Evolutionary conservation across 2,329 filamentous ascomycete genomes (phyloP).

Genomic region (Arthrobotrys pseudoclavata): DNA sequence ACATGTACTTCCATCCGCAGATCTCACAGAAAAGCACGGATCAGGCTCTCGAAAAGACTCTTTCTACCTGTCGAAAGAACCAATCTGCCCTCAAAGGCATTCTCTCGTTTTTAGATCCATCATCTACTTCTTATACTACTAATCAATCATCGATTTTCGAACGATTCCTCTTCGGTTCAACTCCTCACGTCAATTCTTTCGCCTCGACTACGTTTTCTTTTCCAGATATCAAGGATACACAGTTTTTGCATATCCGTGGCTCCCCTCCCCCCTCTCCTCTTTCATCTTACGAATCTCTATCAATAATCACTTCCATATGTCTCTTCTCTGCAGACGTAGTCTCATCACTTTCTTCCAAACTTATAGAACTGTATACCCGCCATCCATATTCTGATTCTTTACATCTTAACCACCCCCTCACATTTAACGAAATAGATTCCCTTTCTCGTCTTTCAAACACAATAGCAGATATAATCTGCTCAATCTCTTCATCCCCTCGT

Average conservation of each 20-base stretch:
- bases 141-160: conserved; percentile 36
- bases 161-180: conserved; percentile 37
- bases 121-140: neutral
- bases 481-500: conserved; percentile 7
- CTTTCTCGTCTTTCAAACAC: conserved; percentile 51
- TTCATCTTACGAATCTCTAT: conserved; percentile 23
- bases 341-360: conserved; percentile 17
- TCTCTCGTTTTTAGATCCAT: conserved; percentile 31
- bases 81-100: conserved; percentile 16
- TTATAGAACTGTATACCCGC: conserved; percentile 7
- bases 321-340: conserved; percentile 54
- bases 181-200: conserved; percentile 47
- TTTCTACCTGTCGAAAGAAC: conserved; percentile 44
- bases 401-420: conserved; percentile 25
- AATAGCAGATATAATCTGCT: conserved; percentile 52
- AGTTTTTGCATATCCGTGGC: conserved; percentile 48
- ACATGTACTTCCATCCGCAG: conserved; percentile 35
- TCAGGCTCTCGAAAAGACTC: conserved; percentile 29
- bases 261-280: conserved; percentile 42
- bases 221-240: conserved; percentile 26
- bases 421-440: conserved; percentile 47
- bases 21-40: conserved; percentile 9
- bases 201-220: conserved; percentile 35
- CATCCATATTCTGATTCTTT: neutral
- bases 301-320: conserved; percentile 37